These are phyloP conservation scores for Paramecium sonneborni DNA, from an alignment of 73 alveolate species.

Conservation along the genomic window DNA sequence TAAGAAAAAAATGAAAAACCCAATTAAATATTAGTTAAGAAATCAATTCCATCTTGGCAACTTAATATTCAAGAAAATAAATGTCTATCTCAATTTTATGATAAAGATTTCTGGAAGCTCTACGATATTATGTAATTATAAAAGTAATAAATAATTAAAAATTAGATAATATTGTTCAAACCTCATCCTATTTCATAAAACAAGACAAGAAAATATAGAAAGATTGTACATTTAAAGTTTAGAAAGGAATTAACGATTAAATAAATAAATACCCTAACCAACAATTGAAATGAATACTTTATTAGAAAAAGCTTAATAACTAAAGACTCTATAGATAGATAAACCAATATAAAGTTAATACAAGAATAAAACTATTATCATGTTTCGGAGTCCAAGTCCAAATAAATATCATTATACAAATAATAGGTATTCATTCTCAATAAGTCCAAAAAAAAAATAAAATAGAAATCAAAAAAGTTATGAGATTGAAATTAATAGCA, in stretches of 20 bases:
- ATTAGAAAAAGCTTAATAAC: background rate
- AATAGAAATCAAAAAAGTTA: background rate
- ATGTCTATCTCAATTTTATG: background rate
- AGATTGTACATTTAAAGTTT: background rate
- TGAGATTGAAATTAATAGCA: background rate
- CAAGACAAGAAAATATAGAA: background rate
- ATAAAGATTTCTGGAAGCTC: constrained; percentile 23
- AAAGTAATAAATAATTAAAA: background rate
- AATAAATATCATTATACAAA: background rate
- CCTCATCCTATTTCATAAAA: background rate
- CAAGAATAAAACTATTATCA: background rate
- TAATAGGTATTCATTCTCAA: background rate
- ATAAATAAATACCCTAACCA: too few relatives aligned
- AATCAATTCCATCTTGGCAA: background rate
- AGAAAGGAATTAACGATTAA: constrained; percentile 3
- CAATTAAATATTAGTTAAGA: background rate
- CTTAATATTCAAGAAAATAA: background rate
- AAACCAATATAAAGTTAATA: background rate
- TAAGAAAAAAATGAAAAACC: background rate
- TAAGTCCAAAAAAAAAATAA: background rate
- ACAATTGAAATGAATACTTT: background rate
- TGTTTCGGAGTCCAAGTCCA: background rate
- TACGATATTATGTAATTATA: background rate
- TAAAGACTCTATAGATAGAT: background rate
- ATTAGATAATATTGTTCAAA: constrained; percentile 7